Evolutionary conservation across 1,284 basidiomycete genomes (phyloP), one percentile per base, ranked within the genome.

Genomic region (Trichosporon asahii): DNA sequence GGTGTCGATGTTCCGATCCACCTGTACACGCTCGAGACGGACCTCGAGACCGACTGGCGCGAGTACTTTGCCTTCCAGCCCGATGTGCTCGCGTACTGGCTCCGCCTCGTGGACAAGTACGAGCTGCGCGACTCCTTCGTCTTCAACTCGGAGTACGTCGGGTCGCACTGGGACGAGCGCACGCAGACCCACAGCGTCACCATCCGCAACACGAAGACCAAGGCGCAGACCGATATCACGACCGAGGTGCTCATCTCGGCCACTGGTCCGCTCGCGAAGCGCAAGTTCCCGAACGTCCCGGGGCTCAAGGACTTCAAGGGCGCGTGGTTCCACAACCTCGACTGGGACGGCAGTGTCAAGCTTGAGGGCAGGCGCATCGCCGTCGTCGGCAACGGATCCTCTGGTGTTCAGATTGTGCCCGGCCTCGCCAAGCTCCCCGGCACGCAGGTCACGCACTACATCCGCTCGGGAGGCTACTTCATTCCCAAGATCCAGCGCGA

Each of bases 231-330:
- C 40, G 29, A 40, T 0, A 66, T 73, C 21, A 44, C 53, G 18
- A 66, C 75, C 53, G 70, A 77, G 29, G 53, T 78, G n/a, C 71
- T 78, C 69, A 74, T 78, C 57, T 71, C 73, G 0, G 77, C 77
- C 31, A 73, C 68, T 25, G 77, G 77, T 1, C 74, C 77, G 0
- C 70, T 77, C 25, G 72, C 73, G 55, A 73, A 68, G 29, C 74
- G 75, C 46, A 75, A 76, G 69, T 73, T 79, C 57, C 82, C 82
- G 21, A 68, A 75, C 9, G 74, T 82, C n/a, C 74, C 77, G 0
- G 80, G 80, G 2, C 72, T 77, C 40, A 74, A 81, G 15, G 65
- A 60, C 8, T 84, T 82, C 74, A 74, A 79, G 40, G 82, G 82
- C 11, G 31, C 68, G n/a, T 74, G 78, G 31, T 76, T 79, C 25